Evolutionary conservation across 257 asterid species (phyloP), one percentile per base, ranked within the genome.

Genomic region (Nicotiana knightiana): DNA sequence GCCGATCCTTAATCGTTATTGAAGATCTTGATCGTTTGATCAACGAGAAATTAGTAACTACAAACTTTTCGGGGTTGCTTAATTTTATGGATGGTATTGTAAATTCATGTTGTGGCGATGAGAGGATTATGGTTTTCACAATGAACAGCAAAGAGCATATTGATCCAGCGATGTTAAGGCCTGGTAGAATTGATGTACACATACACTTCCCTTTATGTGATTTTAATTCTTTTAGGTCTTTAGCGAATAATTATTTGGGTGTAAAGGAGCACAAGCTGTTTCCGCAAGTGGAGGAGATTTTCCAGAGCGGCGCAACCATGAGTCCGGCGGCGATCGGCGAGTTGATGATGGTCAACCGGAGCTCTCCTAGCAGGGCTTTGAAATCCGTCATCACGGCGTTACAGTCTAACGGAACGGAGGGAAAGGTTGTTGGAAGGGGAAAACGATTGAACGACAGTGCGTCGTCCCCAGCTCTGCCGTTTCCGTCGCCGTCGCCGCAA

Each of bases 61-160:
- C 89, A 82, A 93, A 93, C 79, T 11, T 84, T 3, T 85, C 98
- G 1, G 99, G 98, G 15, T 87, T 95, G 58, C 88, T 91, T 1
- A 92, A 93, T 71, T 95, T 95, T 88, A 95, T 95, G 99, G 99
- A 95, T 84, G 99, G 99, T 26, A 80, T 95, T 62, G 85, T 90
- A 24, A 73, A 73, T 80, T 95, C 99, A 51, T 86, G 93, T 87
- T 90, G 97, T 85, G 97, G 98, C 2, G 97, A 93, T 13, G 99
- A 93, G 76, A 82, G 96, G 3, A 89, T 93, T 33, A 93, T 95
- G 99, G 91, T 92, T 0, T 93, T 95, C 82, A 93, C 98, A 17
- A 87, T 90, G 92, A 95, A 85, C 89, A 82, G 89, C 8, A 93
- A 92, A 62, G 99, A 95, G 4, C 87, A 83, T 15, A 82, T 91